phyloP scores from a whole-genome alignment of 495 filamentous ascomycete genomes.

The Geoglossum glabrum region DNA sequence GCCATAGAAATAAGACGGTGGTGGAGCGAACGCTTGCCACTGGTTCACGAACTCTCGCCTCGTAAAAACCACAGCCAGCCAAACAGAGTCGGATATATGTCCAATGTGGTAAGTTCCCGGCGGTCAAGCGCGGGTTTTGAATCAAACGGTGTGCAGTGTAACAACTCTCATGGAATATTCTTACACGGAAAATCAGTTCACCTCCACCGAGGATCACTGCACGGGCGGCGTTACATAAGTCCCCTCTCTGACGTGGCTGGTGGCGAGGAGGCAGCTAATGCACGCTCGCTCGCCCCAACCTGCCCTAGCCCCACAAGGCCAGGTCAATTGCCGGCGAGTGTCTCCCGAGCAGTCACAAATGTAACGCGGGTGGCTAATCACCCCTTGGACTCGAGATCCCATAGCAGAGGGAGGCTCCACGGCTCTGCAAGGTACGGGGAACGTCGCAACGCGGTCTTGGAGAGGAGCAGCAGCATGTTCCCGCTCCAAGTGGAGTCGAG shows the following conservation, averaged over 20 bases:
- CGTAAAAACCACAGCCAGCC: background rate
- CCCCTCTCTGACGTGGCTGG: background rate
- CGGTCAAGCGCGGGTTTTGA: background rate
- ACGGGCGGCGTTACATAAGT: slow-evolving; percentile 1
- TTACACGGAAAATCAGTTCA: background rate
- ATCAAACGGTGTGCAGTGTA: background rate
- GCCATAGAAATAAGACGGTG: background rate
- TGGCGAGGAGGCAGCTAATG: background rate
- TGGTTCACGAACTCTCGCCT: background rate
- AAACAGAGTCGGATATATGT: background rate
- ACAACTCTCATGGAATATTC: background rate
- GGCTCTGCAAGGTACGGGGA: background rate
- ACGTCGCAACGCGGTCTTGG: background rate
- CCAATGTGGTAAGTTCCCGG: background rate
- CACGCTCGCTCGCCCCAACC: background rate
- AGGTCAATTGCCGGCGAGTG: background rate
- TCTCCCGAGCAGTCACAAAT: background rate
- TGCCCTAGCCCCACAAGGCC: background rate
- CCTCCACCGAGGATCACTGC: background rate
- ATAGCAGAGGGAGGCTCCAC: background rate
- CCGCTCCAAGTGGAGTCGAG: background rate
- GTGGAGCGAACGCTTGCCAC: background rate
- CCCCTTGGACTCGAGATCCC: background rate
- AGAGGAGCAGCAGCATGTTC: background rate
- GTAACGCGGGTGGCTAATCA: background rate